These are phyloP conservation scores for Salvia hispanica DNA, from an alignment of 257 asterid genomes.

Conservation along the genomic window DNA sequence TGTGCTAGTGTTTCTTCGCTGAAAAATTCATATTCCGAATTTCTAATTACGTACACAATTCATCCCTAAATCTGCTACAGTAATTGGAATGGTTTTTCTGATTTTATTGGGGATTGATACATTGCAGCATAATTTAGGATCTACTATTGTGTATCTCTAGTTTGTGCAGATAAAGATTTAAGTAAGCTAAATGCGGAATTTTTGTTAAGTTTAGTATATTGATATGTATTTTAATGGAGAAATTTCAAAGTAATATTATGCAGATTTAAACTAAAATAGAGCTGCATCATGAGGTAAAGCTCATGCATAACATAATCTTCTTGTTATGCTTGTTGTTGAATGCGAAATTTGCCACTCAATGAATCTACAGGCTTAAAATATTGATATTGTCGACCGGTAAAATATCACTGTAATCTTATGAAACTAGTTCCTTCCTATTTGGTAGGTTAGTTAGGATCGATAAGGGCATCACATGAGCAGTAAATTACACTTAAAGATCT, in stretches of 20 bases:
- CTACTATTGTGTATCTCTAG: too few species aligned
- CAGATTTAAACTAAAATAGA: neutral
- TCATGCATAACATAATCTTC: neutral
- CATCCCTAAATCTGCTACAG: neutral
- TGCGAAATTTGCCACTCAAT: neutral
- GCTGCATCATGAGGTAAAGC: neutral
- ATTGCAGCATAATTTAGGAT: conserved; percentile 17
- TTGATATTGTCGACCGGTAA: conserved; percentile 17
- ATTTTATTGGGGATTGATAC: neutral
- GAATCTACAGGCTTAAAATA: neutral
- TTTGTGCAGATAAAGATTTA: neutral
- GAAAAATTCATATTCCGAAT: neutral
- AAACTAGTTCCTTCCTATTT: neutral
- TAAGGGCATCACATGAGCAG: conserved; percentile 17
- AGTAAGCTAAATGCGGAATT: neutral
- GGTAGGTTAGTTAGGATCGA: conserved; percentile 34
- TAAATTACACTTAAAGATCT: neutral
- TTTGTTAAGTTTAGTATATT: neutral
- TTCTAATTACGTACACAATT: neutral
- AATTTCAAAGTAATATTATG: neutral
- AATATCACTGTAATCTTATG: neutral
- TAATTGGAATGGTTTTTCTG: neutral
- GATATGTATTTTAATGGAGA: neutral
- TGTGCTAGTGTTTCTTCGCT: neutral
- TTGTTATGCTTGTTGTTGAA: conserved; percentile 2